These are phyloP conservation scores for Omphalea diandra DNA, from an alignment of 441 rosid species.

Conservation along the genomic window DNA sequence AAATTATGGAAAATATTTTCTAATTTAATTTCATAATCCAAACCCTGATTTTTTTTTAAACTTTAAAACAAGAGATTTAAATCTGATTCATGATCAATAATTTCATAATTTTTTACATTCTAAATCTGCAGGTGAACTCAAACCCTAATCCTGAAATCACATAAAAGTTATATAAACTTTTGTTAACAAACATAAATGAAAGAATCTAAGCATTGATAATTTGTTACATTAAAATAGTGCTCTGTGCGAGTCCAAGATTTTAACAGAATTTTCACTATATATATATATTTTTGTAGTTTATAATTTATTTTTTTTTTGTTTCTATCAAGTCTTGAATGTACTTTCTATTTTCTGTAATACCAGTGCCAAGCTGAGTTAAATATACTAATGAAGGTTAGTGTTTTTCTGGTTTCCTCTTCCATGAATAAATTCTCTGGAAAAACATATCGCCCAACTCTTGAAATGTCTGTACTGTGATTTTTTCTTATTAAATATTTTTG, in stretches of 20 bases:
- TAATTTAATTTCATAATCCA: no score
- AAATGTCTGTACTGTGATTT: no score
- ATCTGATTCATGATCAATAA: no score
- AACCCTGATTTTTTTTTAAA: no score
- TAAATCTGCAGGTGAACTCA: no score
- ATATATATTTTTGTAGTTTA: not conserved
- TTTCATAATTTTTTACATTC: no score
- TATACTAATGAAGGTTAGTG: constrained; percentile 15
- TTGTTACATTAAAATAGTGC: constrained; percentile 3
- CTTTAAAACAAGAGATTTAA: no score
- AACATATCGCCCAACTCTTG: no score
- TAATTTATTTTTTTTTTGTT: constrained; percentile 21
- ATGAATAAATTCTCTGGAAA: constrained; percentile 5
- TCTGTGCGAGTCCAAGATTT: constrained; percentile 22
- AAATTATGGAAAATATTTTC: no score
- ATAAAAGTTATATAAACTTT: constrained; percentile 19
- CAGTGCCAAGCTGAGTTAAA: constrained; percentile 15
- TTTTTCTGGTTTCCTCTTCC: not conserved
- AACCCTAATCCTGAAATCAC: no score
- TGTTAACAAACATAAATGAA: constrained; percentile 14
- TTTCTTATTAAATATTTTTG: no score
- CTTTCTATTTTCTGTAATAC: constrained; percentile 18
- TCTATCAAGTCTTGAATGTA: not conserved
- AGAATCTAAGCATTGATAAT: constrained; percentile 27
- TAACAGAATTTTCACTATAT: constrained; percentile 11